Base-by-base conservation (phyloP, 495 filamentous ascomycete genomes). In the Penicillium desertorum region DNA sequence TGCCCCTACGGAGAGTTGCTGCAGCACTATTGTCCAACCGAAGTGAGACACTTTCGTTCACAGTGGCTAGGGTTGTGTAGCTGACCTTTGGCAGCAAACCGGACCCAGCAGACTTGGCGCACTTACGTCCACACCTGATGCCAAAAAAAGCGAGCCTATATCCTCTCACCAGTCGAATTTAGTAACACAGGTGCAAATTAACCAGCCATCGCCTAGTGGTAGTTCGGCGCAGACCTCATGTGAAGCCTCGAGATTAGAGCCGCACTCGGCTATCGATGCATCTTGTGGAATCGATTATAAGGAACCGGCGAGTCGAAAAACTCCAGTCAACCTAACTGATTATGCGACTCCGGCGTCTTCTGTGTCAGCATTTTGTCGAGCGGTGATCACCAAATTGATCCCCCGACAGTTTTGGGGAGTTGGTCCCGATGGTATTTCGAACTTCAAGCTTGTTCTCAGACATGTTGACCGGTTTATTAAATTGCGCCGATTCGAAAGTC, bases 341-440 rank as follows among this genome's bases (percentile, higher is more conserved):
- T 78, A 90, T 58, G 89, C 91, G 3, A 92, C 86, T 6, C 82
- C 90, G 2, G 56, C 76, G 4, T 75, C 88, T 0, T 79, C 83
- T 20, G 85, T 97, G 11, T 96, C 94, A 5, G 89, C 93, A 4
- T 98, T 96, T 65, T 96, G 92, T 65, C 86, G 88, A 51, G 86
- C 91, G 8, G 85, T 88, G 4, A 62, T 97, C 5, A 75, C 74
- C 11, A 88, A 81, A 42, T 71, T 96, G n/a, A 81, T 98, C 30
- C 92, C 94, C 1, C 71, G 74, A 10, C 83, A 75, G 10, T 90
- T 96, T 55, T 96, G 88, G 81, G 94, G 93, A 1, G 61, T 59
- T 36, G 83, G 80, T 0, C 53, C 72, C 3, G 71, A 69, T 1
- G 80, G 82, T 29, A 60, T 62, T 14, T 67, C 78, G 10, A 96